Evolutionary conservation across 345 rosid species (phyloP).

Genomic region (Heritiera fomes): DNA sequence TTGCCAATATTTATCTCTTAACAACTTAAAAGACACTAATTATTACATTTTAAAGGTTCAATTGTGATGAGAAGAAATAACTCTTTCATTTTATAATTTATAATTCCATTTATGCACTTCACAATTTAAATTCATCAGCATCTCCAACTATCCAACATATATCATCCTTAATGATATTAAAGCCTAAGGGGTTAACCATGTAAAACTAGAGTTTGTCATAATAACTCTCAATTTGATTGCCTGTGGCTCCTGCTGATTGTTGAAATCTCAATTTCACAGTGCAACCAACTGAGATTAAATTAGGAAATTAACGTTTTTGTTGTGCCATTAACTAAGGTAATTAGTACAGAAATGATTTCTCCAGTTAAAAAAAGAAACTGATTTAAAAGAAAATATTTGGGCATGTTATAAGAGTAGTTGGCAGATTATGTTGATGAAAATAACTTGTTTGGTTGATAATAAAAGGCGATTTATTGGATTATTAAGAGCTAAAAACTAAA

Average conservation of each 20-base stretch:
- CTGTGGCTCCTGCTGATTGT: not conserved
- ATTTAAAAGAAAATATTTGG: too few species aligned
- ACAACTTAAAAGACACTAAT: slow-evolving; percentile 1
- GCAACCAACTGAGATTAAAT: not conserved
- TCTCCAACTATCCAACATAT: too few species aligned
- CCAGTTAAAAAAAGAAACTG: not conserved
- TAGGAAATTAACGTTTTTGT: not conserved
- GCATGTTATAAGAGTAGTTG: slow-evolving; percentile 30
- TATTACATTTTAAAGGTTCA: not conserved
- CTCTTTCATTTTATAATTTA: too few species aligned
- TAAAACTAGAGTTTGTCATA: not conserved
- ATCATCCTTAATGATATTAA: too few species aligned
- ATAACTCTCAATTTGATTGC: not conserved
- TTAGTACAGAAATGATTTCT: not conserved
- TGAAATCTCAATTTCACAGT: not conserved
- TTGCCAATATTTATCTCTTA: not conserved
- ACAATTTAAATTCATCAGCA: too few species aligned
- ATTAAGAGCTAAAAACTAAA: not conserved
- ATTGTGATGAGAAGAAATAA: not conserved
- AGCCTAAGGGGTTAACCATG: too few species aligned
- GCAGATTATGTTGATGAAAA: slow-evolving; percentile 44
- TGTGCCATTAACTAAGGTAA: not conserved
- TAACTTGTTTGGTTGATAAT: slow-evolving; percentile 36
- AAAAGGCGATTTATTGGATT: not conserved
- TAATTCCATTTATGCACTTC: not conserved